Evolutionary conservation across 1,139 yeast species (phyloP).

Genomic region (Yamadazyma sp.): DNA sequence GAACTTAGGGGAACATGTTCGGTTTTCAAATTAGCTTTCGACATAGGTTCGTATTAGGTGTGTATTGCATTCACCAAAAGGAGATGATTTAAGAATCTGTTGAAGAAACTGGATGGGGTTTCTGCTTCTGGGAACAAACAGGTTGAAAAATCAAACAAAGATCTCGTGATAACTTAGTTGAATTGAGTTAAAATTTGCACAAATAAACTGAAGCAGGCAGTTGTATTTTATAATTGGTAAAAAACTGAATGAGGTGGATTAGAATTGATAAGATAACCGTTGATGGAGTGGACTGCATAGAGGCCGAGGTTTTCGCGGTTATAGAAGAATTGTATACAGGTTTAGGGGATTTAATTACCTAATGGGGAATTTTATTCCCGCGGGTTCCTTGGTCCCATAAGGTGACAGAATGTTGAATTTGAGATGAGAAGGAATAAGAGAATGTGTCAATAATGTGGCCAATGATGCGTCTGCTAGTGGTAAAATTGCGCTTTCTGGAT

Average conservation of each 20-base stretch:
- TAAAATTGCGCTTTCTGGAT: too few species aligned
- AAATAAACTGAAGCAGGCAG: not conserved
- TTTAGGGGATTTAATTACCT: too few species aligned
- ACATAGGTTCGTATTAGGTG: not conserved
- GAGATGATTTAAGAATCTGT: too few species aligned
- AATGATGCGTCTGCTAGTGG: too few species aligned
- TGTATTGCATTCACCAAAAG: not conserved
- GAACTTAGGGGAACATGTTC: not conserved
- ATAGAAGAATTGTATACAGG: too few species aligned
- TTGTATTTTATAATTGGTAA: not conserved
- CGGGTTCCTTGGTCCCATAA: too few species aligned
- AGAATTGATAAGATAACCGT: not conserved
- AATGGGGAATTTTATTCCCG: too few species aligned
- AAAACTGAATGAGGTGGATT: not conserved
- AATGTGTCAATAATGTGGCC: too few species aligned
- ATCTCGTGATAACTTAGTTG: not conserved
- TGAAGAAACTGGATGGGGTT: not conserved
- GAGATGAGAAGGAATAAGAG: too few species aligned
- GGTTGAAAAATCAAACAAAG: not conserved
- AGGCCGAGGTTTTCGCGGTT: not conserved
- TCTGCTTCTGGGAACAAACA: not conserved
- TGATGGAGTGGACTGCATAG: not conserved
- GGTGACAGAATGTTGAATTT: too few species aligned
- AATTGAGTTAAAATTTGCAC: slow-evolving; percentile 1
- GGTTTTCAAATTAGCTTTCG: too few species aligned